A percentile compares a stretch with the other conserved stretches of the same genome.
Conservation (phyloP, 1,284 basidiomycete genomes). For the Sanguinoderma infundibulare region DNA sequence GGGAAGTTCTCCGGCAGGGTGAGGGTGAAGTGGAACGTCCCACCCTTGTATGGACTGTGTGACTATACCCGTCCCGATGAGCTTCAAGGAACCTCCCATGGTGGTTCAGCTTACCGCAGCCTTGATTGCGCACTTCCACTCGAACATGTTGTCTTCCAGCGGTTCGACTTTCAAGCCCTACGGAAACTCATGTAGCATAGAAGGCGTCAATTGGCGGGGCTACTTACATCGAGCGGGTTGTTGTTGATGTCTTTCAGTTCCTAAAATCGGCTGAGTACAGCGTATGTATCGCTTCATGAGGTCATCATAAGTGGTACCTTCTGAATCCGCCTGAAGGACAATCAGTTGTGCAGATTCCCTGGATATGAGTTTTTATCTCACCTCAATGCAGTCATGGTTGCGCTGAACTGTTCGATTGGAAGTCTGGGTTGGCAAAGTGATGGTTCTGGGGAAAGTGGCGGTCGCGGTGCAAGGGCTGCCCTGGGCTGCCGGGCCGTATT, state of each 20-base stretch:
- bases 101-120: conserved; percentile 62
- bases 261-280: conserved; percentile 41
- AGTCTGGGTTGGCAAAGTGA: background rate
- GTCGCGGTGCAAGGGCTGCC: too few species aligned
- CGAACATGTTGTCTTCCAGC: conserved; percentile 74
- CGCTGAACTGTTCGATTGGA: background rate
- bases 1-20: conserved; percentile 81
- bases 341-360: background rate
- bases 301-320: conserved; percentile 55
- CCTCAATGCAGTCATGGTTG: conserved; percentile 64
- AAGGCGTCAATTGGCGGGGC: background rate
- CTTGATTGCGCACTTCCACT: conserved; percentile 81
- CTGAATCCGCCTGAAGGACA: conserved; percentile 61
- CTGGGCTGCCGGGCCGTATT: background rate
- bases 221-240: conserved; percentile 63
- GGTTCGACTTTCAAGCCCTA: conserved; percentile 68
- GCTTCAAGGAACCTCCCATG: background rate
- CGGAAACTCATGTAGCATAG: conserved; percentile 4
- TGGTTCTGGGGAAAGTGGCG: background rate
- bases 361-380: conserved; percentile 27
- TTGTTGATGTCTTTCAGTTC: conserved; percentile 63
- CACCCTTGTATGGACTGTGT: conserved; percentile 84
- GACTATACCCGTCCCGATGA: conserved; percentile 46
- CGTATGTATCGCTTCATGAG: conserved; percentile 9
- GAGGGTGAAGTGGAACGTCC: conserved; percentile 79